Evolutionary conservation across 2,329 filamentous ascomycete species (phyloP), one percentile per base, ranked within the genome.

Genomic region (Colletotrichum sansevieriae): DNA sequence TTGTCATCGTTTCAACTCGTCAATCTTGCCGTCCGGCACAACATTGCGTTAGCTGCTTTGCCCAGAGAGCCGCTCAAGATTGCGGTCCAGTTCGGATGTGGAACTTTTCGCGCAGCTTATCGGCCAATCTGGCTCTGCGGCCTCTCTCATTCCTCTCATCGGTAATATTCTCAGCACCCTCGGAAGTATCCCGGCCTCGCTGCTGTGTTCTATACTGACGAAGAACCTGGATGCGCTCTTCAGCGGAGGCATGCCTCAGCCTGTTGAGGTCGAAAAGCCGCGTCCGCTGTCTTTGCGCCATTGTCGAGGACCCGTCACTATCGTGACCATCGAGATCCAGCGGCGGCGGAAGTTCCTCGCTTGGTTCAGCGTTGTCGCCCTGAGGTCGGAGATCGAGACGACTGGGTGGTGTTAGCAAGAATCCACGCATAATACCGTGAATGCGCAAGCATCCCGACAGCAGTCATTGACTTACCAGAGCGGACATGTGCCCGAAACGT

Each of bases 401-500:
- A 71, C 87, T 89, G 57, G 18, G 25, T 9, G 10, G 35, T n/a
- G 65, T 78, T 70, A 76, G 73, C 57, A 63, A 49, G 11, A 20
- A 6, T 20, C 25, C n/a, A 37, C n/a, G 20, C 12, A 15, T n/a
- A 4, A 51, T 33, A 8, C 8, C 29, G 29, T 29, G 29, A 29
- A 29, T 29, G 29, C 29, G 8, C 29, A 8, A 29, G 29, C 29
- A 29, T 29, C 29, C 29, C 29, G 29, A 8, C 29, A 29, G 5
- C 70, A 54, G n/a, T 35, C 20, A 12, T 18, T 20, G 11, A 81
- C 87, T 82, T 82, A 91, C 90, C 90, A 92, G 67, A 92, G 76
- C 18, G 90, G 90, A 76, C 90, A 92, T 35, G 90, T 92, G 68
- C 90, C 90, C 11, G 89, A 91, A 11, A 92, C 86, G 65, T 92